Evolutionary conservation across 805 yeast genomes (phyloP).

Genomic region (Priceomyces castillae): DNA sequence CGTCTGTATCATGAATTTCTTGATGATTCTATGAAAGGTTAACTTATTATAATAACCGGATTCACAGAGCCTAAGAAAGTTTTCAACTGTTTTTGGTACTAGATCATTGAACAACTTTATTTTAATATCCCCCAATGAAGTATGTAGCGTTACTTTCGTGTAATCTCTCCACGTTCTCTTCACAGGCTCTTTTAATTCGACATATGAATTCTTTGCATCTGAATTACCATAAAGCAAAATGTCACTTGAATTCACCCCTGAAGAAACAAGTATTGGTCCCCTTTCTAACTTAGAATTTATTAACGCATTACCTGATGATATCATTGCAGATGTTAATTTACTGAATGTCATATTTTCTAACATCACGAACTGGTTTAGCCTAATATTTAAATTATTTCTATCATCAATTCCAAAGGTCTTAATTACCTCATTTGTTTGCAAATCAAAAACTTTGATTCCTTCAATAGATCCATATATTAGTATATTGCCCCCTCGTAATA

Average conservation of each 20-base stretch:
- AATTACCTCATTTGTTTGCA: constrained; percentile 8
- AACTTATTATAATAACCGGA: constrained; percentile 38
- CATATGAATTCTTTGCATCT: constrained; percentile 1
- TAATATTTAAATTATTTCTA: constrained; percentile 2
- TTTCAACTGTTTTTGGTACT: constrained; percentile 43
- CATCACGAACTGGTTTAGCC: constrained; percentile 10
- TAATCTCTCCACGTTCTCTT: constrained; percentile 2
- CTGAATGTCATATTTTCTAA: constrained; percentile 11
- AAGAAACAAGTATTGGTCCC: constrained; percentile 13
- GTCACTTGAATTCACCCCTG: constrained; percentile 10
- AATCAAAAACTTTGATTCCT: constrained; percentile 13
- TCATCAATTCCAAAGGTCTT: constrained; percentile 13
- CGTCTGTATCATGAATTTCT: constrained; percentile 25
- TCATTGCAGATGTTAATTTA: constrained; percentile 12
- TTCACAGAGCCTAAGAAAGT: constrained; percentile 33
- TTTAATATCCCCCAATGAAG: constrained; percentile 43
- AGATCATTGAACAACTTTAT: constrained; percentile 30
- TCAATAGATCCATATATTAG: constrained; percentile 9
- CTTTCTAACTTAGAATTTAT: constrained; percentile 13
- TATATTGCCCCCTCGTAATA: constrained; percentile 8
- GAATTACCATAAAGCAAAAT: constrained; percentile 12
- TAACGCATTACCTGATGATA: constrained; percentile 17
- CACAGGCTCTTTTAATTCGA: constrained; percentile 7
- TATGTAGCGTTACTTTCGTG: constrained; percentile 22
- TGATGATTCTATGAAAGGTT: constrained; percentile 26